phyloP scores from a whole-genome alignment of 768 basidiomycete species.

The Pluteus cervinus region DNA sequence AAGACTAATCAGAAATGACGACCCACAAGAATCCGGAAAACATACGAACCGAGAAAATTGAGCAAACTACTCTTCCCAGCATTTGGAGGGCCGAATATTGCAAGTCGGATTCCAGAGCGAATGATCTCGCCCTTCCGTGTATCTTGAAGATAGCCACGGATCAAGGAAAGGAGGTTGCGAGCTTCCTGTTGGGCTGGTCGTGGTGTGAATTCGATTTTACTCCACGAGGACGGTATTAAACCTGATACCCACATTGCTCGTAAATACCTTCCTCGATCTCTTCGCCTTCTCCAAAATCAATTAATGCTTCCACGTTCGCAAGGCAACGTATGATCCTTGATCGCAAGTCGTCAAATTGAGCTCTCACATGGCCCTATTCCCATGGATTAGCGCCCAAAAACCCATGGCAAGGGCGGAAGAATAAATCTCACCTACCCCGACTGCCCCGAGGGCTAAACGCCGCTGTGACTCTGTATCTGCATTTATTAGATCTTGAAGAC shows the following conservation, averaged over 20 bases:
- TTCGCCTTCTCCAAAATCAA: slow-evolving; percentile 92
- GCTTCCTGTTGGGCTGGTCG: slow-evolving; percentile 49
- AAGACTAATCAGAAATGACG: background rate
- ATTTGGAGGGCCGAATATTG: slow-evolving; percentile 91
- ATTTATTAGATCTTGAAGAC: slow-evolving; percentile 79
- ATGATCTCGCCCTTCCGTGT: slow-evolving; percentile 78
- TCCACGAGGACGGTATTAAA: background rate
- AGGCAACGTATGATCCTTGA: slow-evolving; percentile 64
- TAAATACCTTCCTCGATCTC: slow-evolving; percentile 81
- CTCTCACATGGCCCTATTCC: slow-evolving; percentile 58
- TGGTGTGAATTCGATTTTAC: background rate
- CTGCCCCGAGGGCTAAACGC: slow-evolving; percentile 61
- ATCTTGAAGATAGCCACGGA: slow-evolving; percentile 58
- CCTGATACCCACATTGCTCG: slow-evolving; percentile 48
- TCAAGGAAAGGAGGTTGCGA: slow-evolving; percentile 38
- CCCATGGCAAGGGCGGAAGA: background rate
- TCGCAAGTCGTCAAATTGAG: slow-evolving; percentile 59
- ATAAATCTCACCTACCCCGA: slow-evolving; percentile 44
- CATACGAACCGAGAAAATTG: slow-evolving; percentile 68
- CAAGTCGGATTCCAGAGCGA: slow-evolving; percentile 73
- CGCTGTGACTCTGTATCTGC: slow-evolving; percentile 85
- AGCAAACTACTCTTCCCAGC: slow-evolving; percentile 89
- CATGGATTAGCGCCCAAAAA: slow-evolving; percentile 7
- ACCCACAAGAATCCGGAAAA: slow-evolving; percentile 1
- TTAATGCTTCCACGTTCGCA: slow-evolving; percentile 79